These are phyloP conservation scores for Anthracocystis setariae DNA, from an alignment of 1,284 basidiomycete species.

Conservation along the genomic window DNA sequence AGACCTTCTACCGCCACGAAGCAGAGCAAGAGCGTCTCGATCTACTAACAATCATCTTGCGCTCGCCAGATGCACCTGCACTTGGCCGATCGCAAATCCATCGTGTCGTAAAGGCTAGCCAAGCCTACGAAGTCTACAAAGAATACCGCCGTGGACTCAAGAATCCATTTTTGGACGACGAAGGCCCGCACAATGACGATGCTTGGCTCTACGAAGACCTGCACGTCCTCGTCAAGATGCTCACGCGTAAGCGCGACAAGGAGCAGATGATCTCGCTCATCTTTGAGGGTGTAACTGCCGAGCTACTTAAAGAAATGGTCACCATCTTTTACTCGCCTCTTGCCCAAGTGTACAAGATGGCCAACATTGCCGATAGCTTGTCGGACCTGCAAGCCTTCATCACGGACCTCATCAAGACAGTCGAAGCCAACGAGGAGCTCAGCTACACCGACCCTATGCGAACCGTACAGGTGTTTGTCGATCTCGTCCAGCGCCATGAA, in stretches of 20 bases:
- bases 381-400: constrained; percentile 92
- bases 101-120: constrained; percentile 60
- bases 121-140: constrained; percentile 64
- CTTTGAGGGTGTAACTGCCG: constrained; percentile 95
- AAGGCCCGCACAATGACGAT: constrained; percentile 69
- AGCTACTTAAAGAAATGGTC: constrained; percentile 96
- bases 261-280: constrained; percentile 92
- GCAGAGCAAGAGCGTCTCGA: constrained; percentile 78
- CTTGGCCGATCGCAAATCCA: constrained; percentile 56
- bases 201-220: constrained; percentile 67
- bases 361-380: constrained; percentile 93
- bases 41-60: constrained; percentile 82
- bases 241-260: constrained; percentile 79
- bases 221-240: constrained; percentile 62
- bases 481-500: constrained; percentile 92
- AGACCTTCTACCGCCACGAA: constrained; percentile 71
- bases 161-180: constrained; percentile 72
- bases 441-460: constrained; percentile 82
- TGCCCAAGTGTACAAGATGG: constrained; percentile 97
- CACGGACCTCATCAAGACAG: constrained; percentile 93
- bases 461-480: constrained; percentile 93
- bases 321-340: constrained; percentile 98
- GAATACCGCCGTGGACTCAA: constrained; percentile 53
- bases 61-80: constrained; percentile 79
- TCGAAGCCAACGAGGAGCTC: constrained; percentile 88